Percentiles rank a stretch among this genome's conserved stretches.
phyloP scores from a whole-genome alignment of 371 early-diverging fungal species.

The Mortierella sp. region DNA sequence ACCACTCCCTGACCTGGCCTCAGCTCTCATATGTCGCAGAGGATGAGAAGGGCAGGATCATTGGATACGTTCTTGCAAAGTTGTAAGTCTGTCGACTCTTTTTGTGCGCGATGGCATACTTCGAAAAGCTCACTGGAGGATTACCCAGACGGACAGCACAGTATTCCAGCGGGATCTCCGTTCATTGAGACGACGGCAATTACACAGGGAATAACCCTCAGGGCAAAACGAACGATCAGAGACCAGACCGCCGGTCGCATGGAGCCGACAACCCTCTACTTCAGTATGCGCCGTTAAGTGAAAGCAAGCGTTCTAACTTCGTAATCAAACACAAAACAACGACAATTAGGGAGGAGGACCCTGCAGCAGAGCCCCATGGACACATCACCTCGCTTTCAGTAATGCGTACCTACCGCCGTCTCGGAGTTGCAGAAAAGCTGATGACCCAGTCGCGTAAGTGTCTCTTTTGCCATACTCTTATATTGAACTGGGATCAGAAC shows the following conservation, averaged over 20 bases:
- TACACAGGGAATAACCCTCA: too few relatives aligned
- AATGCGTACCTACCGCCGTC: conserved; percentile 93
- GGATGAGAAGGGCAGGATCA: conserved; percentile 90
- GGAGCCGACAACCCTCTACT: neutral
- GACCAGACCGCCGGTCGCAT: neutral
- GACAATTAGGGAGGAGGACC: conserved; percentile 87
- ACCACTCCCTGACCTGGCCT: conserved; percentile 97
- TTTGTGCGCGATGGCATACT: neutral
- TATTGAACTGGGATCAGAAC: neutral
- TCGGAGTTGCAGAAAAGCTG: conserved; percentile 96
- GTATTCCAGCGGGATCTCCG: neutral
- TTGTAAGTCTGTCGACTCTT: conserved; percentile 72
- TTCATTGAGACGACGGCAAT: neutral
- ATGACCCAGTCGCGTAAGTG: conserved; percentile 91
- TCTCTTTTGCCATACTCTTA: conserved; percentile 22
- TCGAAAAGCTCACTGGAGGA: neutral
- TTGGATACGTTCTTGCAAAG: conserved; percentile 98
- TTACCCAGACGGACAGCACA: too few relatives aligned
- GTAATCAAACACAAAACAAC: neutral
- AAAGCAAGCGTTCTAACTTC: neutral
- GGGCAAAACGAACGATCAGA: neutral
- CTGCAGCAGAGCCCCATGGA: conserved; percentile 84
- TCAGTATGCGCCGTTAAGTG: too few relatives aligned
- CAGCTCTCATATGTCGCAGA: conserved; percentile 97
- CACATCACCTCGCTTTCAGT: conserved; percentile 98